Conservation (phyloP, 768 basidiomycete species). For the Amanita exitialis region DNA sequence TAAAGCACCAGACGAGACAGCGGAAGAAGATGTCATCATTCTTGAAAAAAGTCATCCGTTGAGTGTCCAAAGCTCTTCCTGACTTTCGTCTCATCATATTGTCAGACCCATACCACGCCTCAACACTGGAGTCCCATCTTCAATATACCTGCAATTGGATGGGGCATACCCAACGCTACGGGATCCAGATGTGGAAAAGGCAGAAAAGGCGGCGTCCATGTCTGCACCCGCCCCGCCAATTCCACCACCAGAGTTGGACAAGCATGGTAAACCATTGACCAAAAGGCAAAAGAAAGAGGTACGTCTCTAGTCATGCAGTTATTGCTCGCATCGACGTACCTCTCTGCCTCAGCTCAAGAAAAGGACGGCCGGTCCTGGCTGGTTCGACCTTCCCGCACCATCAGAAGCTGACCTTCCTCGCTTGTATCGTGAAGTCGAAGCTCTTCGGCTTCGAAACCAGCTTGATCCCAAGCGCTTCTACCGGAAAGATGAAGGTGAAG, state of each 20-base stretch:
- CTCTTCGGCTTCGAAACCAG: slow-evolving; percentile 76
- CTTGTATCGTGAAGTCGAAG: slow-evolving; percentile 78
- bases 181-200: slow-evolving; percentile 52
- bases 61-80: slow-evolving; percentile 7
- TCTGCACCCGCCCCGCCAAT: slow-evolving; percentile 50
- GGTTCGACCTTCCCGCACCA: slow-evolving; percentile 87
- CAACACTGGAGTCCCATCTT: slow-evolving; percentile 56
- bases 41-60: slow-evolving; percentile 32
- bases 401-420: slow-evolving; percentile 69
- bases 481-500: slow-evolving; percentile 77
- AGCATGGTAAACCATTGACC: slow-evolving; percentile 57
- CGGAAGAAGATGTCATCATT: slow-evolving; percentile 46
- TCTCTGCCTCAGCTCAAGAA: slow-evolving; percentile 44
- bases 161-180: slow-evolving; percentile 35
- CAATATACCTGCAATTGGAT: slow-evolving; percentile 51
- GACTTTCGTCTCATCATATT: slow-evolving; percentile 3
- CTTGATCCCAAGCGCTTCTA: slow-evolving; percentile 92
- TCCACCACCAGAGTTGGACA: slow-evolving; percentile 48
- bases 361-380: slow-evolving; percentile 67
- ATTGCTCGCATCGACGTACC: not conserved
- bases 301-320: slow-evolving; percentile 10
- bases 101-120: slow-evolving; percentile 51
- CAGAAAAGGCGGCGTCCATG: slow-evolving; percentile 37
- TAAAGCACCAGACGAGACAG: slow-evolving; percentile 16
- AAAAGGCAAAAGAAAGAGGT: slow-evolving; percentile 69